Evolutionary conservation across 108 stramenopile genomes (phyloP), one percentile per base, ranked within the genome.

Genomic region (Stephanodiscus minutulus): DNA sequence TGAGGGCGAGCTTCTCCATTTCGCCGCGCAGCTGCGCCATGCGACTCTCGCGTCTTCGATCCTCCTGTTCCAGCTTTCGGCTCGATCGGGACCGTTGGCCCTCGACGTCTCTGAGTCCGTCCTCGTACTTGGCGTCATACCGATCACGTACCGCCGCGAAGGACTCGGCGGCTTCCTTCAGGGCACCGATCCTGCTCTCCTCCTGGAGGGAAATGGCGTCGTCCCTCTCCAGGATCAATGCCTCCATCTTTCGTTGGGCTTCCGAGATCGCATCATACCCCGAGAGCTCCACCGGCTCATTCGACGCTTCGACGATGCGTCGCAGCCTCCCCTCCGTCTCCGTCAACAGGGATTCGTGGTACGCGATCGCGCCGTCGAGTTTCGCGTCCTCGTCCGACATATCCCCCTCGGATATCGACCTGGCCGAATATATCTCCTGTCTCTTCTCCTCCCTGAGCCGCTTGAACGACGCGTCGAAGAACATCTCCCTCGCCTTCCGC

Each of bases 51-150:
- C 67, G 52, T 20, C 22, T 61, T 22, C 20, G 18, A 47, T 77
- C 68, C 22, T 64, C 67, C 46, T 76, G 47, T 20, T 52, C 67
- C 61, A 77, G 58, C 35, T 57, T 35, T 58, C 47, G 43, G 31
- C 70, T 58, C 6, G 62, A 67, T 57, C 13, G 48, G 13, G 37
- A 24, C n/a, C 60, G 33, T 47, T 62, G 68, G 1, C 58, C 22
- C 43, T 77, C 39, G 9, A 77, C 54, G 29, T 47, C 56, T 28
- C 50, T 39, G 6, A 64, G 54, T 56, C 49, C 67, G 49, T 77
- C 64, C 22, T 77, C 76, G 22, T 69, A 64, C 54, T 70, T 67
- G 18, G 76, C 76, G 37, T 77, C 76, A 12, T 70, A 77, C 39
- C 31, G 52, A 49, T 69, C 68, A 27, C 57, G 76, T 33, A 62